Evolutionary conservation across 176 grass and related monocot species (phyloP).

Genomic region (Saccharum spontaneum): DNA sequence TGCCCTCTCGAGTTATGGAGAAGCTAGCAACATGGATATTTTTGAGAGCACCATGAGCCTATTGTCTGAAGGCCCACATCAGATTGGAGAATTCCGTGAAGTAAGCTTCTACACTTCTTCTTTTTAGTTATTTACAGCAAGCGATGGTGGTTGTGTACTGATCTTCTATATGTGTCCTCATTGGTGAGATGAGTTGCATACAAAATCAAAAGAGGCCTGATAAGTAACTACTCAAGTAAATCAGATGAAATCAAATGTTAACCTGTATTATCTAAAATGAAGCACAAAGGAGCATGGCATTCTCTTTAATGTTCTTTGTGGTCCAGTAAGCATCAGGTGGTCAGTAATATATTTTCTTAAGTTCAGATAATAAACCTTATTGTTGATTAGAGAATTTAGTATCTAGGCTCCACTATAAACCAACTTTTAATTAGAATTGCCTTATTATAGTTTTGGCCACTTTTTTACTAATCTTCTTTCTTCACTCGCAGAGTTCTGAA

Average conservation of each 20-base stretch:
- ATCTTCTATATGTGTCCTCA: not conserved
- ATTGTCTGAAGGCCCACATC: conserved; percentile 68
- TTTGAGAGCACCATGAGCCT: conserved; percentile 69
- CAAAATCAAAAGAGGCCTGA: not conserved
- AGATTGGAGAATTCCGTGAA: conserved; percentile 64
- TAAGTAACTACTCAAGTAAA: conserved; percentile 11
- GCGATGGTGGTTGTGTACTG: conserved; percentile 1
- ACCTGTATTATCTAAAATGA: not conserved
- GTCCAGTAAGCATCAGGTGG: not conserved
- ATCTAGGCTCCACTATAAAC: not conserved
- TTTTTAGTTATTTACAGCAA: not conserved
- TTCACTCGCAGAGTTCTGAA: conserved; percentile 60
- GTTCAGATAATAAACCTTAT: not conserved
- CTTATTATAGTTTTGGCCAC: not conserved
- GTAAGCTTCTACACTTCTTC: conserved; percentile 38
- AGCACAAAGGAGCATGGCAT: not conserved
- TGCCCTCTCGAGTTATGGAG: conserved; percentile 84
- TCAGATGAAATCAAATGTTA: not conserved
- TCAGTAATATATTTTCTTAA: not conserved
- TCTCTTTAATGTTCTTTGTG: not conserved
- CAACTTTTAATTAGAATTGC: not conserved
- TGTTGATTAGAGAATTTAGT: not conserved
- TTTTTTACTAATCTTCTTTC: conserved; percentile 21
- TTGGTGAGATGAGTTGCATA: not conserved
- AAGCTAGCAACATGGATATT: conserved; percentile 83